Conservation (phyloP, 352 stramenopile species). For the Phytophthora kernoviae region DNA sequence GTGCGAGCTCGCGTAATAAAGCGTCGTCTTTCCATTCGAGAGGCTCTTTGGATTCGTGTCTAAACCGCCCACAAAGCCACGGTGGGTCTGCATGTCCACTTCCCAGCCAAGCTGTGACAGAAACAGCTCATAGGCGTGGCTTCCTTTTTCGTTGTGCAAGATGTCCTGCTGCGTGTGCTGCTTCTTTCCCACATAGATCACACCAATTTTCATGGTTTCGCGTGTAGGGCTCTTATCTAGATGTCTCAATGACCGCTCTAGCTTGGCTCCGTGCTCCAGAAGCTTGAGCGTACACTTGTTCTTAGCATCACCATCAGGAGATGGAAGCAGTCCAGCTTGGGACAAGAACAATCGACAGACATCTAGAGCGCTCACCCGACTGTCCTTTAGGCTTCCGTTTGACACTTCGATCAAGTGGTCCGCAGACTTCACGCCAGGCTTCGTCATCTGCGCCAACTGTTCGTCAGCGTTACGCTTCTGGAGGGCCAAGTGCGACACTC, state of each 20-base stretch:
- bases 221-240: constrained; percentile 85
- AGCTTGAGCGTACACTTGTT: constrained; percentile 66
- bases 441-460: constrained; percentile 43
- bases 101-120: constrained; percentile 81
- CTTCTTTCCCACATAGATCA: constrained; percentile 83
- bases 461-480: constrained; percentile 51
- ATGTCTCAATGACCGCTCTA: constrained; percentile 82
- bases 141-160: constrained; percentile 76
- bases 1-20: constrained; percentile 86
- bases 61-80: constrained; percentile 76
- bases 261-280: constrained; percentile 73
- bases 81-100: constrained; percentile 67
- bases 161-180: constrained; percentile 85
- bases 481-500: constrained; percentile 66
- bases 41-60: constrained; percentile 84
- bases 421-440: constrained; percentile 35
- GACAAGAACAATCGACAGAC: constrained; percentile 86
- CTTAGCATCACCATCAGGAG: constrained; percentile 59
- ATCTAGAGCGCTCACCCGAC: constrained; percentile 68
- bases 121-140: constrained; percentile 68
- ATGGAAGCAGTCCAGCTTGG: constrained; percentile 69
- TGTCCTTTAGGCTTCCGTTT: constrained; percentile 36
- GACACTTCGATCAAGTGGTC: constrained; percentile 41
- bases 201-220: constrained; percentile 91
- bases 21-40: constrained; percentile 68